phyloP scores from a whole-genome alignment of 371 early-diverging fungal genomes.

The Funneliformis caledonium region DNA sequence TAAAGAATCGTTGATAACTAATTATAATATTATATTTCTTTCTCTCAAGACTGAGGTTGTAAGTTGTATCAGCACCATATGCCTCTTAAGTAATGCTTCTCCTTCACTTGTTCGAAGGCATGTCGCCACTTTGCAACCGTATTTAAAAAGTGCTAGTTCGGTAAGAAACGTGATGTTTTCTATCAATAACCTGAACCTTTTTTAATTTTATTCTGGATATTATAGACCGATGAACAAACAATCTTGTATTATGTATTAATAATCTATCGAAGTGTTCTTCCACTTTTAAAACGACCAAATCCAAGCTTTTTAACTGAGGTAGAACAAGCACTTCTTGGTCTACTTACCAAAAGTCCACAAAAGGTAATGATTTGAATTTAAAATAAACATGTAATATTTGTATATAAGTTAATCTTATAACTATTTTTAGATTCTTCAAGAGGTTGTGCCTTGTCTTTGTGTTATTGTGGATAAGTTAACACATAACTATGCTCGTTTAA shows the following conservation, averaged over 20 bases:
- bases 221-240: slow-evolving; percentile 55
- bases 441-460: slow-evolving; percentile 78
- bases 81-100: slow-evolving; percentile 54
- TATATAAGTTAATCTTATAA: slow-evolving; percentile 34
- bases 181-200: background rate
- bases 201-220: slow-evolving; percentile 6
- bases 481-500: slow-evolving; percentile 62
- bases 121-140: slow-evolving; percentile 56
- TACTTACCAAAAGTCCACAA: slow-evolving; percentile 65
- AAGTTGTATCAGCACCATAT: slow-evolving; percentile 49
- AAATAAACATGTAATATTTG: slow-evolving; percentile 17
- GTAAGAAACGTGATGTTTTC: slow-evolving; percentile 41
- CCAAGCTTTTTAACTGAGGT: slow-evolving; percentile 55
- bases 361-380: slow-evolving; percentile 48
- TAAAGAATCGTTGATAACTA: background rate
- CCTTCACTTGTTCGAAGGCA: slow-evolving; percentile 52
- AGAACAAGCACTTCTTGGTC: slow-evolving; percentile 60
- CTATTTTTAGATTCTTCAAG: slow-evolving; percentile 58
- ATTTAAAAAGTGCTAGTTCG: slow-evolving; percentile 48
- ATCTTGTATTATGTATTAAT: slow-evolving; percentile 56
- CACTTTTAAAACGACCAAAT: slow-evolving; percentile 60
- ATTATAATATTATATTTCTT: background rate
- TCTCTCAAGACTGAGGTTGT: slow-evolving; percentile 32
- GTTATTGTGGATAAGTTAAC: slow-evolving; percentile 68
- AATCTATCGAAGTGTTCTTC: slow-evolving; percentile 65